Percentiles rank a stretch among this genome's conserved stretches.
These are phyloP conservation scores for Hyaloscypha hepaticicola DNA, from an alignment of 495 filamentous ascomycete genomes.

Conservation along the genomic window DNA sequence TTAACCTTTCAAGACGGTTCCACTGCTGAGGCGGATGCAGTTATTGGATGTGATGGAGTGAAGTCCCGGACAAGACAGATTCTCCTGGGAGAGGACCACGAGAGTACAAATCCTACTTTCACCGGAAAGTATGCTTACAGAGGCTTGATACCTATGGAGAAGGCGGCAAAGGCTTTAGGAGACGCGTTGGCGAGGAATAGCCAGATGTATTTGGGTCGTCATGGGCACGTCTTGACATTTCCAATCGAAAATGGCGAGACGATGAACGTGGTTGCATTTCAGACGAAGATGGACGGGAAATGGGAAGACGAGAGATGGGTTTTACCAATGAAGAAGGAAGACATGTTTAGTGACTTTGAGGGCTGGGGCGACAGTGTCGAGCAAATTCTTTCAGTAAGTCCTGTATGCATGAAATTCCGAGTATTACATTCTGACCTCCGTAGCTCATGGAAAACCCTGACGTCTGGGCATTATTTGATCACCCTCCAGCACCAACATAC, in stretches of 20 bases:
- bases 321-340: slow-evolving; percentile 50
- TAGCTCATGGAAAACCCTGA: slow-evolving; percentile 47
- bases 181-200: slow-evolving; percentile 50
- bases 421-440: not conserved
- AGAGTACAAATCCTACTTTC: slow-evolving; percentile 41
- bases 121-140: slow-evolving; percentile 54
- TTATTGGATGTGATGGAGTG: slow-evolving; percentile 61
- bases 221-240: slow-evolving; percentile 61
- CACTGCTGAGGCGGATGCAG: slow-evolving; percentile 49
- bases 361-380: slow-evolving; percentile 52
- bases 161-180: slow-evolving; percentile 52
- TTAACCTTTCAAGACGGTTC: slow-evolving; percentile 55
- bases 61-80: slow-evolving; percentile 50
- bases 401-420: not conserved
- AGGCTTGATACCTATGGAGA: slow-evolving; percentile 56
- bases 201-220: slow-evolving; percentile 56
- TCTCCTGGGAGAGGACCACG: slow-evolving; percentile 42
- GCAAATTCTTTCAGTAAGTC: slow-evolving; percentile 44
- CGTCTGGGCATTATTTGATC: slow-evolving; percentile 65
- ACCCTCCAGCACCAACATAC: slow-evolving; percentile 55
- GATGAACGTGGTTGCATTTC: slow-evolving; percentile 59
- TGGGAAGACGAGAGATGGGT: slow-evolving; percentile 55
- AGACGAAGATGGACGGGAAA: slow-evolving; percentile 41
- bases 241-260: slow-evolving; percentile 62
- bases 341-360: slow-evolving; percentile 54